Conservation (phyloP, 352 stramenopile genomes). For the Globisporangium heterothallicum region DNA sequence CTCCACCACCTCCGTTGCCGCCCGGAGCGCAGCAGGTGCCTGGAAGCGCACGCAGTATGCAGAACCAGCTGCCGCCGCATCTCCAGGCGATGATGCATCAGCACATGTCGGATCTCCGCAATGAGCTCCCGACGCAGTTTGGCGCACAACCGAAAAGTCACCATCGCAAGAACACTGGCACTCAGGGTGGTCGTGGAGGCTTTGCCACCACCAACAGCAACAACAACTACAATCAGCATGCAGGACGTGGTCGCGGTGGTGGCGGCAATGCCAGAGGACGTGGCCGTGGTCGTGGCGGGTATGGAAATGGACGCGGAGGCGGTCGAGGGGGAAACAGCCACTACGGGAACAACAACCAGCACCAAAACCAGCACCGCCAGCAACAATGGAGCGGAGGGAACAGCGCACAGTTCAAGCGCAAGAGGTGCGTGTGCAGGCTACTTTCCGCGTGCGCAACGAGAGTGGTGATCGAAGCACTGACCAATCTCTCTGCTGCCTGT, state of each 20-base stretch:
- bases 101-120: constrained; percentile 8
- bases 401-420: constrained; percentile 35
- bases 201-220: no score
- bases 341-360: constrained; percentile 17
- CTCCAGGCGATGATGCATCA: constrained; percentile 52
- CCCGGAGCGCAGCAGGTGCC: constrained; percentile 13
- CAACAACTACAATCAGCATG: constrained; percentile 13
- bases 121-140: constrained; percentile 11
- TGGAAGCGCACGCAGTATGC: neutral
- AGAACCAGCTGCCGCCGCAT: constrained; percentile 33
- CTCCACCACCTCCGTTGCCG: constrained; percentile 14
- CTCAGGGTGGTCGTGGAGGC: neutral
- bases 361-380: constrained; percentile 11
- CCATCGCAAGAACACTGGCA: neutral
- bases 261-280: constrained; percentile 13
- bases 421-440: constrained; percentile 19
- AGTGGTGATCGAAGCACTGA: neutral
- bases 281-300: constrained; percentile 15
- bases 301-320: constrained; percentile 12
- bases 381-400: constrained; percentile 3
- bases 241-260: constrained; percentile 8
- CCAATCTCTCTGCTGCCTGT: neutral
- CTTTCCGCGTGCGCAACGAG: neutral
- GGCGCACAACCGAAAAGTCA: constrained; percentile 29
- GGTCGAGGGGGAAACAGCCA: constrained; percentile 16